Evolutionary conservation across 306 rosid species (phyloP).

Genomic region (Vigna angularis): DNA sequence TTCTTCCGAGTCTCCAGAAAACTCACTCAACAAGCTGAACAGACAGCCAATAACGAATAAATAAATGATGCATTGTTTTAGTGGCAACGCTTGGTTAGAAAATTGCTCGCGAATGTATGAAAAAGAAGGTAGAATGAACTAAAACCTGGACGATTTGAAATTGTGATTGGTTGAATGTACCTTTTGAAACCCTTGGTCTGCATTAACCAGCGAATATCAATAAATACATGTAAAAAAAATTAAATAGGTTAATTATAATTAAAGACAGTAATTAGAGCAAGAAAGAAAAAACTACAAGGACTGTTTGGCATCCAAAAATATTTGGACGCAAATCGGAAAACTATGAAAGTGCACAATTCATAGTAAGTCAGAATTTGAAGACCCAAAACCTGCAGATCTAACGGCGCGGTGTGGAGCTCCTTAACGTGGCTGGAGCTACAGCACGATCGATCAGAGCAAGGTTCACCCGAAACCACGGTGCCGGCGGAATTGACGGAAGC

Average conservation of each 20-base stretch:
- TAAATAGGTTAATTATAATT: slow-evolving; percentile 23
- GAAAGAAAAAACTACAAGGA: not conserved
- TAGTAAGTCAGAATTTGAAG: slow-evolving; percentile 28
- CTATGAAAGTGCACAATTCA: not conserved
- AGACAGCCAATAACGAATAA: not conserved
- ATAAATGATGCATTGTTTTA: not conserved
- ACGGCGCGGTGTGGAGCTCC: slow-evolving; percentile 36
- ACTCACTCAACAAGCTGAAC: slow-evolving; percentile 54
- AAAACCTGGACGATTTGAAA: slow-evolving; percentile 62
- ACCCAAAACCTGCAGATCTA: slow-evolving; percentile 71
- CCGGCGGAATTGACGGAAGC: slow-evolving; percentile 40
- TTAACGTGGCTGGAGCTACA: slow-evolving; percentile 50
- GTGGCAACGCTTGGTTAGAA: slow-evolving; percentile 18
- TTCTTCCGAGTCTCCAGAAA: slow-evolving; percentile 58
- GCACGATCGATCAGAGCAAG: slow-evolving; percentile 52
- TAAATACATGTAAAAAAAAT: slow-evolving; percentile 24
- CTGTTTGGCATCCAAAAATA: slow-evolving; percentile 43
- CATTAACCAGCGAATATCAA: slow-evolving; percentile 38
- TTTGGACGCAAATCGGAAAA: slow-evolving; percentile 17
- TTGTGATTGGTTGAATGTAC: slow-evolving; percentile 48
- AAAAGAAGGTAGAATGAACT: not conserved
- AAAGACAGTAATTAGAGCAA: slow-evolving; percentile 11
- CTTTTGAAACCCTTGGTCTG: slow-evolving; percentile 69
- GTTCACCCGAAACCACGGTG: slow-evolving; percentile 33
- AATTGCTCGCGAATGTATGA: not conserved